Evolutionary conservation across 2,329 filamentous ascomycete species (phyloP).

Genomic region (Beauveria medogensis): DNA sequence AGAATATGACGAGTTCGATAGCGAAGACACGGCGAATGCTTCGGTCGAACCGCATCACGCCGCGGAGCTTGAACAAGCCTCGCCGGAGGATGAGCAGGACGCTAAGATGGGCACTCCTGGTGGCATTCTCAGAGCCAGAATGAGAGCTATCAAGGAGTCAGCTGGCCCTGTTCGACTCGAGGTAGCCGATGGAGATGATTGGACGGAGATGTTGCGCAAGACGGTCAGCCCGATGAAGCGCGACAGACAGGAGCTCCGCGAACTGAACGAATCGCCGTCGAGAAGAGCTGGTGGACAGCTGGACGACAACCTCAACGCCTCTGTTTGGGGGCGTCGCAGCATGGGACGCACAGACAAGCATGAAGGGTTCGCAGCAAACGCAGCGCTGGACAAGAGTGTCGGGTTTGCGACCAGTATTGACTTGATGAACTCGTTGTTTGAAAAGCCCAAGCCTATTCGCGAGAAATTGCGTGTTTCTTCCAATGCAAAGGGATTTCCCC

Average conservation of each 20-base stretch:
- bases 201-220: conserved; percentile 87
- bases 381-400: conserved; percentile 39
- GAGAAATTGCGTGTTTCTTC: conserved; percentile 45
- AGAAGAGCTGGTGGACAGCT: conserved; percentile 32
- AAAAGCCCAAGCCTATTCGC: conserved; percentile 54
- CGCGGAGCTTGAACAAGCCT: conserved; percentile 61
- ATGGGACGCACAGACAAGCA: conserved; percentile 21
- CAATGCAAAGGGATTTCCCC: conserved; percentile 59
- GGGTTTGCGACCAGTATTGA: conserved; percentile 86
- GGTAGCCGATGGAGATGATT: conserved; percentile 68
- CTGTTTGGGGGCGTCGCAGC: conserved; percentile 26
- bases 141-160: conserved; percentile 55
- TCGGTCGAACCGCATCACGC: conserved; percentile 65
- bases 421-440: conserved; percentile 90
- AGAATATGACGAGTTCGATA: conserved; percentile 67
- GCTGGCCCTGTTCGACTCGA: conserved; percentile 51
- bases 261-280: conserved; percentile 46
- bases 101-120: conserved; percentile 43
- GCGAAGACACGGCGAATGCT: conserved; percentile 70
- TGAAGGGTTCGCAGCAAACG: conserved; percentile 22
- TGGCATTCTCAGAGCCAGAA: conserved; percentile 54
- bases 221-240: conserved; percentile 93
- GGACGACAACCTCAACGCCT: conserved; percentile 39
- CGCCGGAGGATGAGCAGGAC: conserved; percentile 44
- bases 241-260: conserved; percentile 65